Base-by-base conservation (phyloP, 192 early-diverging fungal species). In the Backusella circina region DNA sequence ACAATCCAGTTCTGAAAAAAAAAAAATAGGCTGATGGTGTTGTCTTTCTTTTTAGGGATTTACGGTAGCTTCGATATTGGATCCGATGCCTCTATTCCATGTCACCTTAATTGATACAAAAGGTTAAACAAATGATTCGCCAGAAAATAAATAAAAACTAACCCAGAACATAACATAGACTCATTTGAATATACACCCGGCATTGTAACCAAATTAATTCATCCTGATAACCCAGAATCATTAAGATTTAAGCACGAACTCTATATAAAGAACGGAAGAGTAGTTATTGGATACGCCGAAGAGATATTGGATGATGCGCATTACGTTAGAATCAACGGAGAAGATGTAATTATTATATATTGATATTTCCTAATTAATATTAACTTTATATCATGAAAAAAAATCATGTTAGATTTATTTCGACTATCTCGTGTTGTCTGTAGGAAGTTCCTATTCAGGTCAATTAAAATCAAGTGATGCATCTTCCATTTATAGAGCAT, bases 111-210 rank as follows among this genome's bases (percentile, higher is more conserved):
- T 82, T 41, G 80, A 82, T 39, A 77, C 67, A 30, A 82, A 82
- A 79, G 80, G 80, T 82, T 69, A 77, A 18, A 41, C 3, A 41
- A 9, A 10, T 23, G 23, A 2, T 57, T 2, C 8, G 0, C 10
- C 10, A 26, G 10, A 72, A 54, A 3, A 57, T 61, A 6, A 57
- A 54, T 33, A n/a, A 35, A 33, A 67, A 26, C 4, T 70, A 30
- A 47, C 28, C 35, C 8, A 23, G 67, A 30, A 13, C 26, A 41
- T 74, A 30, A 15, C 10, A 33, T 47, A 82, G 80, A 71, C 72
- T 78, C 80, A 3, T 82, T 82, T 57, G 80, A 82, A 41, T 82
- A 82, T 33, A 82, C 80, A 15, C 80, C 80, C 3, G 70, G 74
- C 0, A 32, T 76, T 12, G 65, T 82, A 23, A 73, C 57, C 8